Evolutionary conservation across 768 basidiomycete species (phyloP).

Genomic region (Kwoniella heveanensis): DNA sequence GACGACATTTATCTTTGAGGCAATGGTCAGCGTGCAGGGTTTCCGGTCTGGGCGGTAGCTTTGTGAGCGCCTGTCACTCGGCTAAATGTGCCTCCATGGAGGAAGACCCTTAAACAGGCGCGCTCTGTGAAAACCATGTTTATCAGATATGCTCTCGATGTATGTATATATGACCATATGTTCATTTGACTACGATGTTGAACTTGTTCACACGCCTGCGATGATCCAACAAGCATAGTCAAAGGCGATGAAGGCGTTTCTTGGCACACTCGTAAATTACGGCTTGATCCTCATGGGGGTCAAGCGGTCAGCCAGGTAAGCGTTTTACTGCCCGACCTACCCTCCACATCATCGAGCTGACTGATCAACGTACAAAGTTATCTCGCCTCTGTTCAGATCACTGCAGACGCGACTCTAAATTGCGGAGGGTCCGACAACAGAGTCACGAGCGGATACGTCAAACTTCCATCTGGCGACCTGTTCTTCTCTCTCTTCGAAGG

Average conservation of each 20-base stretch:
- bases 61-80: neutral
- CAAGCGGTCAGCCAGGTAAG: neutral
- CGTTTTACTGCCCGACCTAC: no score
- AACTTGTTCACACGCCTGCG: no score
- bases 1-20: no score
- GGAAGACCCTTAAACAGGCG: neutral
- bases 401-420: neutral
- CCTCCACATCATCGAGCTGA: no score
- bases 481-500: conserved; percentile 16
- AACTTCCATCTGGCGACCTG: conserved; percentile 6
- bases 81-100: no score
- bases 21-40: no score
- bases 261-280: neutral
- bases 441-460: conserved; percentile 14
- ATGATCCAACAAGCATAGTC: no score
- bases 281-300: neutral
- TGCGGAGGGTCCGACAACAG: conserved; percentile 9
- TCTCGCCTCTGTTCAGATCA: neutral
- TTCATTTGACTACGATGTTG: no score
- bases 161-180: neutral
- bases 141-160: no score
- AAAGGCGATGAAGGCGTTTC: neutral
- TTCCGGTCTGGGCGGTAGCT: no score
- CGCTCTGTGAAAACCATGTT: neutral
- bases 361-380: no score